A percentile compares a stretch with the other conserved stretches of the same genome.
Evolutionary conservation across 2,329 filamentous ascomycete species (phyloP).

Genomic region (Penicillium thymicola): DNA sequence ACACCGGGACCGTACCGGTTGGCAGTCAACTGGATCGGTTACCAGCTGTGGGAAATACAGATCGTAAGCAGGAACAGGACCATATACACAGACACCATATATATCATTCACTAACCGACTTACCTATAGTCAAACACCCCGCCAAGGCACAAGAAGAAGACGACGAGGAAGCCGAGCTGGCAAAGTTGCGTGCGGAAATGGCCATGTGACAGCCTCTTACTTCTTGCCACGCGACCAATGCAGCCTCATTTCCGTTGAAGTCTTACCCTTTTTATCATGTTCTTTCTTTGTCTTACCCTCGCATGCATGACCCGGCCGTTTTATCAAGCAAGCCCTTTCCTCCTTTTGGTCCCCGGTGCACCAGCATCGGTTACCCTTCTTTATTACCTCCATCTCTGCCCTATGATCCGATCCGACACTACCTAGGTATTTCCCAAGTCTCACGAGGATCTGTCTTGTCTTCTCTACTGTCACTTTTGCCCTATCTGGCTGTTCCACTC

Average conservation of each 20-base stretch:
- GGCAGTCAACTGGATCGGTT: constrained; percentile 72
- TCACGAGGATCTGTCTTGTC: background rate
- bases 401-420: background rate
- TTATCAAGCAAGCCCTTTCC: constrained; percentile 18
- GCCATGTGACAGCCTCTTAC: constrained; percentile 64
- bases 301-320: constrained; percentile 21
- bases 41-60: constrained; percentile 70
- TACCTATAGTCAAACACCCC: constrained; percentile 44
- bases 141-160: constrained; percentile 65
- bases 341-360: constrained; percentile 3
- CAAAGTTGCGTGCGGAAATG: constrained; percentile 94
- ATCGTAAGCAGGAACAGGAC: constrained; percentile 59
- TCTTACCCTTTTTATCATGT: constrained; percentile 4
- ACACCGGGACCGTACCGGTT: constrained; percentile 80
- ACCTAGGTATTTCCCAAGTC: background rate
- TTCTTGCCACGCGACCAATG: constrained; percentile 3
- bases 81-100: background rate
- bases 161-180: constrained; percentile 92
- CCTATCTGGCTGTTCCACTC: constrained; percentile 9
- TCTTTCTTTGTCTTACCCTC: constrained; percentile 8
- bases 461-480: background rate
- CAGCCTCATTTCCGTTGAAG: constrained; percentile 6
- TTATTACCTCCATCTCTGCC: background rate
- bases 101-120: constrained; percentile 7
- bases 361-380: constrained; percentile 6